Conservation (phyloP, 2,329 filamentous ascomycete species). For the Lachnellula occidentalis region DNA sequence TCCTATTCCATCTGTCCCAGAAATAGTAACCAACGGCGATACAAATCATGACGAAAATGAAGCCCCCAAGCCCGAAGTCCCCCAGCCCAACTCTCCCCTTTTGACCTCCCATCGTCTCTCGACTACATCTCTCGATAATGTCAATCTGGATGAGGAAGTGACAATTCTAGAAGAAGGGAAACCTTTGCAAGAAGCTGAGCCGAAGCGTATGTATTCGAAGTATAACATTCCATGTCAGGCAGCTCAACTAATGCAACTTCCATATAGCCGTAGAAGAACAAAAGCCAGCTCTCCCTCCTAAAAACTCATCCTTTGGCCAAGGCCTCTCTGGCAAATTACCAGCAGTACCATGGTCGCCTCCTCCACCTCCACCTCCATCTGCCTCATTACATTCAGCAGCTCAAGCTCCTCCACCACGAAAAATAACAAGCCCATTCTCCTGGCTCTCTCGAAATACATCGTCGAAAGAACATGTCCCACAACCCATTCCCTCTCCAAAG, state of each 20-base stretch:
- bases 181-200: constrained; percentile 4
- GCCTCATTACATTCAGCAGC: constrained; percentile 19
- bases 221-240: neutral
- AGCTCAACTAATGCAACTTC: constrained; percentile 17
- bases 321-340: constrained; percentile 70
- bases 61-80: constrained; percentile 32
- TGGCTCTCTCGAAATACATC: constrained; percentile 70
- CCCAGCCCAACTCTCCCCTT: constrained; percentile 43
- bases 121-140: constrained; percentile 52
- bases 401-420: constrained; percentile 47
- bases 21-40: constrained; percentile 26
- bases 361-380: constrained; percentile 28
- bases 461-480: constrained; percentile 48
- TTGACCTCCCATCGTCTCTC: constrained; percentile 46
- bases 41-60: constrained; percentile 24
- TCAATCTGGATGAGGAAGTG: constrained; percentile 58
- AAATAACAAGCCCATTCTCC: constrained; percentile 81
- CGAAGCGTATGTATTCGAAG: constrained; percentile 13
- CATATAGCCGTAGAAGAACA: constrained; percentile 17
- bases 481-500: constrained; percentile 38
- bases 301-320: constrained; percentile 47
- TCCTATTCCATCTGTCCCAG: constrained; percentile 17
- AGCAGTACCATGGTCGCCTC: constrained; percentile 65
- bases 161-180: neutral
- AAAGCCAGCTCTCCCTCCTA: constrained; percentile 27